Evolutionary conservation across 2,329 filamentous ascomycete genomes (phyloP).

Genomic region (Penicillium sp.): DNA sequence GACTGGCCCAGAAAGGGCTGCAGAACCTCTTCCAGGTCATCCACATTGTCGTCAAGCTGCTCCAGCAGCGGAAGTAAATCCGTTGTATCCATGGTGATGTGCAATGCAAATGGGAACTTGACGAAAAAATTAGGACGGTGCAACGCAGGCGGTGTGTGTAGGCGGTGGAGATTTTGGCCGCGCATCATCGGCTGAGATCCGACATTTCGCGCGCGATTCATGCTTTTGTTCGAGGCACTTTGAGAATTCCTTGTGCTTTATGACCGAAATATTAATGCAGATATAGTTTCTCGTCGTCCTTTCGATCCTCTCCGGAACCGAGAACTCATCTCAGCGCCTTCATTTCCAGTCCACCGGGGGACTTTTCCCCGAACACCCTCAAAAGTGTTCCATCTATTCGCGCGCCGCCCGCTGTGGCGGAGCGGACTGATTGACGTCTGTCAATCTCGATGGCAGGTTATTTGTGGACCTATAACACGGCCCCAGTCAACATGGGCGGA

Average conservation of each 20-base stretch:
- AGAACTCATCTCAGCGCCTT: neutral
- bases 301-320: neutral
- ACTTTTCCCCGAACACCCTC: slow-evolving; percentile 20
- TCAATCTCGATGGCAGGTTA: slow-evolving; percentile 2
- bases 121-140: slow-evolving; percentile 20
- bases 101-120: slow-evolving; percentile 11
- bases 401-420: slow-evolving; percentile 34
- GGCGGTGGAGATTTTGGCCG: slow-evolving; percentile 18
- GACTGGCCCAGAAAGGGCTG: slow-evolving; percentile 67
- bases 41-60: slow-evolving; percentile 73
- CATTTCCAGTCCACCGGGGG: slow-evolving; percentile 8
- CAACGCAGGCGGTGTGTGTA: slow-evolving; percentile 18
- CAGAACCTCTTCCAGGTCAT: slow-evolving; percentile 72
- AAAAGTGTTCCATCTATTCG: slow-evolving; percentile 39
- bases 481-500: slow-evolving; percentile 29
- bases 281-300: neutral
- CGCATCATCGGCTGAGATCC: slow-evolving; percentile 6
- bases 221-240: neutral
- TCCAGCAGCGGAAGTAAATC: slow-evolving; percentile 68
- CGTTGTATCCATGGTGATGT: slow-evolving; percentile 49
- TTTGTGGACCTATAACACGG: slow-evolving; percentile 8
- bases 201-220: slow-evolving; percentile 1
- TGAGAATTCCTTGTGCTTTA: neutral
- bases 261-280: neutral
- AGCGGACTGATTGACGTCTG: slow-evolving; percentile 20